Conservation (phyloP, 768 basidiomycete species). For the Lepiota brunneoincarnata region DNA sequence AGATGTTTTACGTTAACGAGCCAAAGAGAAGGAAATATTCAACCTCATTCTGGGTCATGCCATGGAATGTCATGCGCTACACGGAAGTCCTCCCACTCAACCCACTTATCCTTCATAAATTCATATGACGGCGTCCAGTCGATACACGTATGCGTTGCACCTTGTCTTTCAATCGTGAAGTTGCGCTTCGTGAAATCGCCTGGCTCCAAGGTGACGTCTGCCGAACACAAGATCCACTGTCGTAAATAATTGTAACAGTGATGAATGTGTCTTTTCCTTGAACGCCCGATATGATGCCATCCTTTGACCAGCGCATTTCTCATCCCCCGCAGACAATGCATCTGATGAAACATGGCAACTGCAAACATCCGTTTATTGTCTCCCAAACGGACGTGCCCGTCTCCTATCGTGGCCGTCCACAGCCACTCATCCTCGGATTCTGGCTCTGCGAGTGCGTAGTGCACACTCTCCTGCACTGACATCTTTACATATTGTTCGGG, state of each 20-base stretch:
- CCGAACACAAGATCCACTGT: constrained; percentile 40
- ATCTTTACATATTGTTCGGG: constrained; percentile 24
- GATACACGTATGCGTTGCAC: constrained; percentile 37
- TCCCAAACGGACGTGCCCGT: constrained; percentile 25
- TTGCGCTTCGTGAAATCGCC: constrained; percentile 35
- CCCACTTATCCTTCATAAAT: constrained; percentile 31
- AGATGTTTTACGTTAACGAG: no score
- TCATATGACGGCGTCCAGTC: constrained; percentile 38
- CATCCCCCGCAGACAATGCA: constrained; percentile 40
- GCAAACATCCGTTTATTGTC: constrained; percentile 29
- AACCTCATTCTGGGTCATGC: constrained; percentile 19
- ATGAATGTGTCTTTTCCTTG: constrained; percentile 26
- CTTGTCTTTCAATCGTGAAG: constrained; percentile 31
- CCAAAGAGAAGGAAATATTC: no score
- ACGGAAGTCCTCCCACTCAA: constrained; percentile 28
- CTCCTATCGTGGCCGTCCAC: constrained; percentile 25
- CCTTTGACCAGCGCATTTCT: constrained; percentile 25
- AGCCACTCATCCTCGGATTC: constrained; percentile 28
- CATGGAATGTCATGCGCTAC: constrained; percentile 22
- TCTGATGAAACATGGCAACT: constrained; percentile 44
- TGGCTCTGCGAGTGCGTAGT: constrained; percentile 23
- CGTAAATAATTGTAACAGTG: constrained; percentile 52
- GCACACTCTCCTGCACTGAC: constrained; percentile 26
- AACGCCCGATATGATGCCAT: constrained; percentile 18
- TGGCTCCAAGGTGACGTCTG: constrained; percentile 47